Conservation (phyloP, 768 basidiomycete species). For the Mycena pura region DNA sequence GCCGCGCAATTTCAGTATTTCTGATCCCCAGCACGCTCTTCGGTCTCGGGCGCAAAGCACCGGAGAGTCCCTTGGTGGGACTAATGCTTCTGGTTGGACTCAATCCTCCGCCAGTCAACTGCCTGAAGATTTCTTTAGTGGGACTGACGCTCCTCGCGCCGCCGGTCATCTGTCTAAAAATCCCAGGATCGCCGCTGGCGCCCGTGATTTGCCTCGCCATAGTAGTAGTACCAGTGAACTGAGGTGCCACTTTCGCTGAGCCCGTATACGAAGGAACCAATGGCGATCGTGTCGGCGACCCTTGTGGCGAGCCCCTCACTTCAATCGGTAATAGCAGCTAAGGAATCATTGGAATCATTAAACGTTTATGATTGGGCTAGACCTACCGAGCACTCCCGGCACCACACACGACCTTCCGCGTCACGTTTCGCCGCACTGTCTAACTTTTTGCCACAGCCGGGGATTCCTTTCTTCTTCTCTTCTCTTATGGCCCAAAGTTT, state of each 20-base stretch:
- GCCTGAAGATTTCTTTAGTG: slow-evolving; percentile 70
- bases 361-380: not conserved
- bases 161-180: slow-evolving; percentile 42
- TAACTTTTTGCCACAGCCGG: slow-evolving; percentile 83
- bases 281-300: slow-evolving; percentile 60
- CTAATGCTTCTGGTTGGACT: slow-evolving; percentile 77
- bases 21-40: slow-evolving; percentile 82
- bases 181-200: slow-evolving; percentile 44
- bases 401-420: slow-evolving; percentile 76
- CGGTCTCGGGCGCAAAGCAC: slow-evolving; percentile 63
- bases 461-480: slow-evolving; percentile 59
- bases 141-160: slow-evolving; percentile 65
- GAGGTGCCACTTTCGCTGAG: slow-evolving; percentile 51
- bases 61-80: slow-evolving; percentile 71
- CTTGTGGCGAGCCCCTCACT: slow-evolving; percentile 50
- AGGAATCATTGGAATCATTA: not conserved
- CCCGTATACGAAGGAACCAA: slow-evolving; percentile 55
- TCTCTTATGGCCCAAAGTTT: slow-evolving; percentile 45
- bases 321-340: slow-evolving; percentile 17
- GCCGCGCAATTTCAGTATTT: slow-evolving; percentile 69
- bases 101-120: slow-evolving; percentile 71
- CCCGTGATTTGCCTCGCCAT: slow-evolving; percentile 78
- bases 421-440: slow-evolving; percentile 85
- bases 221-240: slow-evolving; percentile 74
- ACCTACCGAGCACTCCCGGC: slow-evolving; percentile 82